Conservation (phyloP, 768 basidiomycete genomes). For the Mycena capillaripes region DNA sequence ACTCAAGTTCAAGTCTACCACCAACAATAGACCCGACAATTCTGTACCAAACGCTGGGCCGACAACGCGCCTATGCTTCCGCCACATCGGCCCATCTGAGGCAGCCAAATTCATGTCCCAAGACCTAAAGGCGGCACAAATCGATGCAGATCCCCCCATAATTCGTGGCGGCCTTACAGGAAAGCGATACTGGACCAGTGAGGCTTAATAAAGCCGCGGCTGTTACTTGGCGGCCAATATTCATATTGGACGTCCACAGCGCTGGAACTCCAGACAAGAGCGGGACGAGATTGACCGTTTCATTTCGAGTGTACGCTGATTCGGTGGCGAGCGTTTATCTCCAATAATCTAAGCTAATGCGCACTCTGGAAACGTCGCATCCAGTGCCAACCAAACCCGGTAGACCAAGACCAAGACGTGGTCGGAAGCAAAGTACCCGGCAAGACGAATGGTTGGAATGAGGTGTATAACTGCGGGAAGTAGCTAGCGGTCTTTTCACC, state of each 20-base stretch:
- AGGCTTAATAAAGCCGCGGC: conserved; percentile 56
- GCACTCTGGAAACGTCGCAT: conserved; percentile 31
- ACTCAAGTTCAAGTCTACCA: background rate
- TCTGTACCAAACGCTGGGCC: conserved; percentile 48
- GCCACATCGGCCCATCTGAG: conserved; percentile 47
- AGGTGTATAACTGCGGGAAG: conserved; percentile 43
- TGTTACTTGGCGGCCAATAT: conserved; percentile 60
- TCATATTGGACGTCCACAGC: conserved; percentile 60
- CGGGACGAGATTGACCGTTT: conserved; percentile 45
- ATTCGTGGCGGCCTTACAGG: too few species aligned
- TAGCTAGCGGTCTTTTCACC: conserved; percentile 3
- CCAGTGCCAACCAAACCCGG: conserved; percentile 26
- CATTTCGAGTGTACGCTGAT: conserved; percentile 36
- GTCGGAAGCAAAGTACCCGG: conserved; percentile 44
- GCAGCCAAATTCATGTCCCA: conserved; percentile 52
- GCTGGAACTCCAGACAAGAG: conserved; percentile 50
- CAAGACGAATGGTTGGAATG: conserved; percentile 46
- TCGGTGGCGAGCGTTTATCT: background rate
- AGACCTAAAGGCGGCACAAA: too few species aligned
- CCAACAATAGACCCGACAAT: conserved; percentile 31
- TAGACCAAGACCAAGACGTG: conserved; percentile 46
- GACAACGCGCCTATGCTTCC: conserved; percentile 51
- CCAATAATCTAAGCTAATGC: background rate
- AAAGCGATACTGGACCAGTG: too few species aligned
- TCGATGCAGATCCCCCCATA: too few species aligned